These are phyloP conservation scores for Cercophora newfieldiana DNA, from an alignment of 495 filamentous ascomycete genomes.

Conservation along the genomic window DNA sequence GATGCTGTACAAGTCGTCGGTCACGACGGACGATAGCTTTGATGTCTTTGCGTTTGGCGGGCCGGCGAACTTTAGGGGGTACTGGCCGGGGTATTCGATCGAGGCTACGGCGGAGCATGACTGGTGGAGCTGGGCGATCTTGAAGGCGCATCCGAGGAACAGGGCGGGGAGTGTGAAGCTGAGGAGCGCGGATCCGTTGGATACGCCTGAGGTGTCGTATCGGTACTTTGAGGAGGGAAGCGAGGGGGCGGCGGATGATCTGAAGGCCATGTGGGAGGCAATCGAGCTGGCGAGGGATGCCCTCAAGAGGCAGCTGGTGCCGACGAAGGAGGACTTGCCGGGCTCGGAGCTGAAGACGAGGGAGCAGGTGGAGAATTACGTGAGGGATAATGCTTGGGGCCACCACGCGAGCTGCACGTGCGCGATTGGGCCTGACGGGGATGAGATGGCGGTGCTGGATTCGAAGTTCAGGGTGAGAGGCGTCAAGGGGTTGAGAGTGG, in stretches of 20 bases:
- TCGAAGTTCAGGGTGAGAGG: slow-evolving; percentile 58
- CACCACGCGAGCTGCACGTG: slow-evolving; percentile 61
- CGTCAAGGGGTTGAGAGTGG: slow-evolving; percentile 57
- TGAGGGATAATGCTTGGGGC: slow-evolving; percentile 56
- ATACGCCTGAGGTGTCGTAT: slow-evolving; percentile 55
- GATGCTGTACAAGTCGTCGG: slow-evolving; percentile 48
- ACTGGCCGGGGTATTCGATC: slow-evolving; percentile 55
- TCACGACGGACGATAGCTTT: slow-evolving; percentile 36
- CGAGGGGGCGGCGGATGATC: slow-evolving; percentile 34
- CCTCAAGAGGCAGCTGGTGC: slow-evolving; percentile 35
- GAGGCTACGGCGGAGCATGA: slow-evolving; percentile 33
- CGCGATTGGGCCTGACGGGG: slow-evolving; percentile 56
- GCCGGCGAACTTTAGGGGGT: slow-evolving; percentile 54
- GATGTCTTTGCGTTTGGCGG: slow-evolving; percentile 58
- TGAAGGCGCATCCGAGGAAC: slow-evolving; percentile 56
- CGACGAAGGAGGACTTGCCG: slow-evolving; percentile 51
- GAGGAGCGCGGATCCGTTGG: slow-evolving; percentile 52
- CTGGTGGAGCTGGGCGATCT: slow-evolving; percentile 49
- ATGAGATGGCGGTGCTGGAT: slow-evolving; percentile 60
- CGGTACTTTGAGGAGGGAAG: slow-evolving; percentile 51
- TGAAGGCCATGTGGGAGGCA: slow-evolving; percentile 50
- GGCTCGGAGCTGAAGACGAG: slow-evolving; percentile 41
- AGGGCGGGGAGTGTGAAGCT: slow-evolving; percentile 53
- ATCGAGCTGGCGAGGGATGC: slow-evolving; percentile 47
- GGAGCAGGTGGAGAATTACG: slow-evolving; percentile 47